Evolutionary conservation across 2,329 filamentous ascomycete species (phyloP), one percentile per base, ranked within the genome.

Genomic region (Aspergillus caelatus): DNA sequence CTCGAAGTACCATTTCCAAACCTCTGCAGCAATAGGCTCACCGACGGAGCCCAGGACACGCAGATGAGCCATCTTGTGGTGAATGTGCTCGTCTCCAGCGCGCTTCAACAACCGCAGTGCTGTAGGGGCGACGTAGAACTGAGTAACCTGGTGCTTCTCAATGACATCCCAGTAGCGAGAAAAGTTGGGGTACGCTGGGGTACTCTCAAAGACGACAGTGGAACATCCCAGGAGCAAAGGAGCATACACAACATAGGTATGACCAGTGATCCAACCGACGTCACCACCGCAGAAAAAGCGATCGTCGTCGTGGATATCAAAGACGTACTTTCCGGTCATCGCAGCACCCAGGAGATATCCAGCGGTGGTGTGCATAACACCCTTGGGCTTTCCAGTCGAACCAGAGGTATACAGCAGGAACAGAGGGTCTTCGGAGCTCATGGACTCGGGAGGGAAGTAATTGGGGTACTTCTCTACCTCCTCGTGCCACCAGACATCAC

Each of bases 1-100:
- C 80, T 98, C 93, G 78, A 93, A 94, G 82, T 98, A 99, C 95
- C 95, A 99, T 83, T 98, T 98, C 95, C 95, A 99, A 64, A 99
- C 91, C 80, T 99, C 95, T 26, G 94, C 92, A 21, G 95, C 94
- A 73, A 99, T 99, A 45, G 95, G 95, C 83, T 99, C 95, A 70
- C 95, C 95, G 63, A 99, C 95, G 21, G 94, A 97, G 64, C 94
- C 95, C 23, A 99, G 84, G 7, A 98, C 90, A 76, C 95, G 88
- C 66, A 99, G 86, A 72, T 92, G 88, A 81, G 92, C 90, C 92
- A 99, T 95, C 76, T 93, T 83, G 74, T 91, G 88, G 82, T 93
- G 92, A 73, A 98, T 93, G 76, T 95, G 92, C 76, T 98, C 87
- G 77, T 98, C 90, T 65, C 95, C 95, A 34, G 95, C 95, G 70